A percentile compares a stretch with the other conserved stretches of the same genome.
Evolutionary conservation across 1,284 basidiomycete genomes (phyloP).

Genomic region (Peniophora sp.): DNA sequence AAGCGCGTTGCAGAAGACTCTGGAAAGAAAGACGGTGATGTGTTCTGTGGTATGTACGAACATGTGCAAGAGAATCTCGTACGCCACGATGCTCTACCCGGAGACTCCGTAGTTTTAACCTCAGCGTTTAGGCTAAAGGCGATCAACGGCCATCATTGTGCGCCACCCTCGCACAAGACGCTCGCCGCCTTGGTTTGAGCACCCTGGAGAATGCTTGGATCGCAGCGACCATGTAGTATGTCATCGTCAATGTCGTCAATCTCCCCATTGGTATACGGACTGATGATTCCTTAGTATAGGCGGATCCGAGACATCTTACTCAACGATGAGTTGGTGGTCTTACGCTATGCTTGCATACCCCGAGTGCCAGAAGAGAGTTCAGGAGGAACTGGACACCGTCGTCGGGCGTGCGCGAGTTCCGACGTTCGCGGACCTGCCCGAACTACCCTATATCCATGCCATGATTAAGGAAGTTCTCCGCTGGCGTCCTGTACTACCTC

Average conservation of each 20-base stretch:
- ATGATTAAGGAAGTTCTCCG: conserved; percentile 11
- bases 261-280: neutral
- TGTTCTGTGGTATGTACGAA: conserved; percentile 12
- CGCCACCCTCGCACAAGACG: conserved; percentile 6
- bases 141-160: conserved; percentile 8
- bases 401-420: conserved; percentile 10
- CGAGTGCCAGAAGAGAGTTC: conserved; percentile 9
- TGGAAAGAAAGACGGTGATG: conserved; percentile 8
- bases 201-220: conserved; percentile 13
- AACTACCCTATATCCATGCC: conserved; percentile 11
- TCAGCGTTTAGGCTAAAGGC: conserved; percentile 6
- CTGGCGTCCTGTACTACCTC: conserved; percentile 7
- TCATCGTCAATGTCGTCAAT: too few relatives aligned
- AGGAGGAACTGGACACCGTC: conserved; percentile 11
- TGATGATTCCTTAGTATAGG: neutral
- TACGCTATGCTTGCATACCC: conserved; percentile 10
- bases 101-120: neutral
- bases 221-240: conserved; percentile 12
- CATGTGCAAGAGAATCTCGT: conserved; percentile 14
- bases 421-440: conserved; percentile 5
- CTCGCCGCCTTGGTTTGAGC: conserved; percentile 4
- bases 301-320: conserved; percentile 6
- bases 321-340: conserved; percentile 7
- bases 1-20: conserved; percentile 14
- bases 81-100: neutral